Conservation (phyloP, 1,139 yeast genomes). For the Candida freyschussii region DNA sequence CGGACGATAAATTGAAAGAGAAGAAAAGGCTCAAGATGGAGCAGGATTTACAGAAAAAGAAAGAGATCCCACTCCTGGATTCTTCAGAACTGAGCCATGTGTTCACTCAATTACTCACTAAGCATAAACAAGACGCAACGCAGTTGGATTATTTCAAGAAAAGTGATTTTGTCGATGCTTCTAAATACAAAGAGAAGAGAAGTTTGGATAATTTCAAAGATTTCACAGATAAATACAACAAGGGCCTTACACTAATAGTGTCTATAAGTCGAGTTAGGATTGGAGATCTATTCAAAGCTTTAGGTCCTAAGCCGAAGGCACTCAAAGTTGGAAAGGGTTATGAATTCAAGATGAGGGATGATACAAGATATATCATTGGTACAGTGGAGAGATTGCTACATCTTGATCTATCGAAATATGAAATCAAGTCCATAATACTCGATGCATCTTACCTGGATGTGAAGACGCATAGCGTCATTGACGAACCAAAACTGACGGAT, state of each 20-base stretch:
- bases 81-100: slow-evolving; percentile 20
- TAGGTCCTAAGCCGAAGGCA: slow-evolving; percentile 25
- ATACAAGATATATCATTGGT: slow-evolving; percentile 24
- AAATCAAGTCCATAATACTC: slow-evolving; percentile 23
- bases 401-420: slow-evolving; percentile 16
- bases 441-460: slow-evolving; percentile 25
- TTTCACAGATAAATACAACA: slow-evolving; percentile 25
- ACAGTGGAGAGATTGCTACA: slow-evolving; percentile 22
- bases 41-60: slow-evolving; percentile 21
- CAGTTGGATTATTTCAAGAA: slow-evolving; percentile 27
- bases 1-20: slow-evolving; percentile 24
- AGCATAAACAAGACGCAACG: slow-evolving; percentile 20
- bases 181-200: slow-evolving; percentile 24
- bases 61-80: slow-evolving; percentile 12
- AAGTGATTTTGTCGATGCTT: slow-evolving; percentile 26
- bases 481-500: slow-evolving; percentile 22
- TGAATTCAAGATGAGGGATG: slow-evolving; percentile 22
- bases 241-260: slow-evolving; percentile 23
- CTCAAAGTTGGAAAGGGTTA: slow-evolving; percentile 26
- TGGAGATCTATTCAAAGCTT: slow-evolving; percentile 24
- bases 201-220: slow-evolving; percentile 23
- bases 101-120: slow-evolving; percentile 22
- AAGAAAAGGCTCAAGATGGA: slow-evolving; percentile 24
- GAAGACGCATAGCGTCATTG: slow-evolving; percentile 23
- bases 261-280: slow-evolving; percentile 23